Evolutionary conservation across 2,329 filamentous ascomycete species (phyloP), one percentile per base, ranked within the genome.

Genomic region (Xylariaceae sp.): DNA sequence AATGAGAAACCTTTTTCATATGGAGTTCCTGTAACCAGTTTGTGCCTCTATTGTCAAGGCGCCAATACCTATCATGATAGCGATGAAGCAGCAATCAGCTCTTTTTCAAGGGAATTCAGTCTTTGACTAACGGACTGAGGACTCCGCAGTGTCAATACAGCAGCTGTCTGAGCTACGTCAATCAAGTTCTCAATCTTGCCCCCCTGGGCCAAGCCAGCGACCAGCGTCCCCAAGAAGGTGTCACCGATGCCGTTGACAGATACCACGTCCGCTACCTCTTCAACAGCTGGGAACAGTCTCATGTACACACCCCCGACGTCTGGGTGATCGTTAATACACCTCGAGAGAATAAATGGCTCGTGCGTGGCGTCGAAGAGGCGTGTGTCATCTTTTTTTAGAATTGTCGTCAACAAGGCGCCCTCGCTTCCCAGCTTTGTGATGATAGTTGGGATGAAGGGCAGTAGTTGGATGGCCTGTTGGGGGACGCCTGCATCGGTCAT

Each of bases 191-290:
- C 72, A 56, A 81, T 68, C 57, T 72, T 73, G 2, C 76, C 78
- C 0, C 79, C 79, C 64, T 78, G 80, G 0, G 85, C 84, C 61
- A 97, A 69, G 0, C 88, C 89, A 1, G 90, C 87, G n/a, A 96
- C 75, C 53, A 96, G 64, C 11, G 91, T 87, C 0, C 92, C 94
- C 6, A 95, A 59, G 69, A 97, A 91, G 0, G 94, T 96, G 71
- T 99, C 94, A 0, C 94, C 94, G 2, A 90, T 91, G 0, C 92
- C 94, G 68, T 97, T 97, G 7, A 97, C 92, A 46, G 90, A 96
- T 1, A 92, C 84, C 1, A 95, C 78, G 30, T 94, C 83, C 26
- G 80, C 72, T 0, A 96, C 78, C 12, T 75, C 72, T 67, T 88
- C 84, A 0, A 80, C 81, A 0, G 87, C 76, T 0, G 88, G 83